Base-by-base conservation (phyloP, 306 rosid species). In the Quercus suber region DNA sequence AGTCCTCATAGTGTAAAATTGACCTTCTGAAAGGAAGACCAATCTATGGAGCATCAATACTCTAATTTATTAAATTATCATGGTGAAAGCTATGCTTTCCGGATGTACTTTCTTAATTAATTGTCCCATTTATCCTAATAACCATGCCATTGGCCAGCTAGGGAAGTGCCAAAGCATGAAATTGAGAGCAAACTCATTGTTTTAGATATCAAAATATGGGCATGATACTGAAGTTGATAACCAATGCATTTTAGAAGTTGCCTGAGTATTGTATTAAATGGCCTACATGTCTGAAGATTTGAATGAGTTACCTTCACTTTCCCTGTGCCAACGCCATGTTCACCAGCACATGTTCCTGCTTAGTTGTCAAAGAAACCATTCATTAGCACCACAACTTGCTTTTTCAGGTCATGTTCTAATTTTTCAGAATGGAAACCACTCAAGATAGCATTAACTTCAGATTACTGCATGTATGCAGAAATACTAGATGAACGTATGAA, bases 321-420 rank as follows among this genome's bases (percentile, higher is more conserved):
- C 77, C 99, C 99, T 1, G 97, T 94, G 75, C 99, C 97, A 67
- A 92, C 97, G 52, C 99, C 99, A 77, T 94, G 99, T 77, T 94
- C 99, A 10, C 99, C 99, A 0, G 97, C 89, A 81, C 99, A 94
- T 19, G 97, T 94, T 86, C 99, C 97, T 94, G 88, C 73, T 76
- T 60, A 52, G 80, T 80, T 73, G 77, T 82, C 59, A 79, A 73
- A 57, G 41, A 76, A 64, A 76, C 57, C 25, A 75, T 67, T 72
- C 52, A 78, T 87, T 55, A 87, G 74, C 82, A 69, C 69, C 17
- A 13, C 56, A 55, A 64, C 30, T 61, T n/a, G 60, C 78, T 60
- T 37, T 37, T 37, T 69, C 23, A 61, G 20, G 51, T 28, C 37
- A 49, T 7, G 52, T 43, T 59, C 53, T 70, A 79, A 71, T 27